Evolutionary conservation across 805 yeast genomes (phyloP).

Genomic region (Suhomyces prunicola): DNA sequence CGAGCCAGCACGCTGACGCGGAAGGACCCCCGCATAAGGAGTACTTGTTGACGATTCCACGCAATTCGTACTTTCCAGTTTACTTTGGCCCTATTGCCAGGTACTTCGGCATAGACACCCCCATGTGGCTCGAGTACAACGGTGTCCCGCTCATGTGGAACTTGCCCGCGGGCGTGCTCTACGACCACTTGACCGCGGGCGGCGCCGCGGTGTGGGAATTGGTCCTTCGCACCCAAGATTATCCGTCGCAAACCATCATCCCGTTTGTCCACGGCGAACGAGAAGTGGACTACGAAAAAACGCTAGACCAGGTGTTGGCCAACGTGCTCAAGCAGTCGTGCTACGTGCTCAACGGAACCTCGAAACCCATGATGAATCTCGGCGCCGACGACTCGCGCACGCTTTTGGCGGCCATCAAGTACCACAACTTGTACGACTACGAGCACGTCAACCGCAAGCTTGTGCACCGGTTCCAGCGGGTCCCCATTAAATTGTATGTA

Average conservation of each 20-base stretch:
- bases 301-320: slow-evolving; percentile 55
- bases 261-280: slow-evolving; percentile 22
- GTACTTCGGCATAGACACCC: slow-evolving; percentile 34
- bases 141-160: slow-evolving; percentile 72
- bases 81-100: slow-evolving; percentile 33
- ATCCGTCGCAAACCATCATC: slow-evolving; percentile 29
- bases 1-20: neutral
- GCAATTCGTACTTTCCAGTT: slow-evolving; percentile 55
- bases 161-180: slow-evolving; percentile 67
- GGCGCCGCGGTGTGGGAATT: slow-evolving; percentile 37
- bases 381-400: slow-evolving; percentile 56
- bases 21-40: slow-evolving; percentile 7
- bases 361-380: slow-evolving; percentile 76
- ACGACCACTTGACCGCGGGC: slow-evolving; percentile 44
- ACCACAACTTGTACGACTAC: slow-evolving; percentile 29
- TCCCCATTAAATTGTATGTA: slow-evolving; percentile 51
- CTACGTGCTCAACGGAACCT: slow-evolving; percentile 69
- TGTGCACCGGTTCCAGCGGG: slow-evolving; percentile 15
- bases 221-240: slow-evolving; percentile 16
- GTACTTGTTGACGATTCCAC: slow-evolving; percentile 20
- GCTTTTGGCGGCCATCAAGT: slow-evolving; percentile 53
- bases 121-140: slow-evolving; percentile 66
- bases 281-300: slow-evolving; percentile 20
- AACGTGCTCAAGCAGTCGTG: slow-evolving; percentile 84
- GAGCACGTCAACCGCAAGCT: slow-evolving; percentile 26